These are phyloP conservation scores for Coccomyxa subellipsoidea DNA, from an alignment of 163 green algal species.

Conservation along the genomic window DNA sequence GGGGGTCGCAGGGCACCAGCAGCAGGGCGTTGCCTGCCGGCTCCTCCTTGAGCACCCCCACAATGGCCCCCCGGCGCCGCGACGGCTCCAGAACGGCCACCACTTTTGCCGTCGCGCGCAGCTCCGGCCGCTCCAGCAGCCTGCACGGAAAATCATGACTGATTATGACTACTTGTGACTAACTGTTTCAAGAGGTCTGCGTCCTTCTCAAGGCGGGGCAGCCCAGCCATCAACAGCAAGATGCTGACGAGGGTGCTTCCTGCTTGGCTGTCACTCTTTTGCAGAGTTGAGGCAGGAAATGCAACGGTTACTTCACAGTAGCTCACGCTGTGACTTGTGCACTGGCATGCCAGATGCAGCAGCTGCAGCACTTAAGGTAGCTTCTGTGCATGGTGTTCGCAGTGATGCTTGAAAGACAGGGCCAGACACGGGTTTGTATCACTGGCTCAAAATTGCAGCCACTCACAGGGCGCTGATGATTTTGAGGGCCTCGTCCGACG, in stretches of 20 bases:
- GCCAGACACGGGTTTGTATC: too few relatives aligned
- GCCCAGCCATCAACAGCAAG: not conserved
- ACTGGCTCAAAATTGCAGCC: too few relatives aligned
- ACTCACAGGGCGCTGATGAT: not conserved
- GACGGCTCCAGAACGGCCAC: conserved; percentile 55
- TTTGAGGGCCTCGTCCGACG: not conserved
- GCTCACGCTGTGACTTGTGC: too few relatives aligned
- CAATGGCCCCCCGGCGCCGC: conserved; percentile 44
- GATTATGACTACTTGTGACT: not conserved
- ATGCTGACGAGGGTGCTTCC: too few relatives aligned
- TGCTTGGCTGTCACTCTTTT: too few relatives aligned
- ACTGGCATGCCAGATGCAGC: too few relatives aligned
- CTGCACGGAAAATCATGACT: not conserved
- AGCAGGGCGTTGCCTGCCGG: conserved; percentile 22
- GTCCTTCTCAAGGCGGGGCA: not conserved
- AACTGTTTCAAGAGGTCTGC: not conserved
- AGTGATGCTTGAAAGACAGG: not conserved
- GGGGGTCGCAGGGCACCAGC: conserved; percentile 62
- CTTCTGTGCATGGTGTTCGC: not conserved
- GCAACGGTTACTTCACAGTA: not conserved
- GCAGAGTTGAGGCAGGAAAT: not conserved
- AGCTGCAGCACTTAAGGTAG: too few relatives aligned
- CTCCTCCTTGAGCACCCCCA: conserved; percentile 60
- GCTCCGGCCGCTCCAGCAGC: conserved; percentile 13
- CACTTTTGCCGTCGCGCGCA: conserved; percentile 34